phyloP scores from a whole-genome alignment of 345 rosid genomes.

The Citrus cavaleriei region DNA sequence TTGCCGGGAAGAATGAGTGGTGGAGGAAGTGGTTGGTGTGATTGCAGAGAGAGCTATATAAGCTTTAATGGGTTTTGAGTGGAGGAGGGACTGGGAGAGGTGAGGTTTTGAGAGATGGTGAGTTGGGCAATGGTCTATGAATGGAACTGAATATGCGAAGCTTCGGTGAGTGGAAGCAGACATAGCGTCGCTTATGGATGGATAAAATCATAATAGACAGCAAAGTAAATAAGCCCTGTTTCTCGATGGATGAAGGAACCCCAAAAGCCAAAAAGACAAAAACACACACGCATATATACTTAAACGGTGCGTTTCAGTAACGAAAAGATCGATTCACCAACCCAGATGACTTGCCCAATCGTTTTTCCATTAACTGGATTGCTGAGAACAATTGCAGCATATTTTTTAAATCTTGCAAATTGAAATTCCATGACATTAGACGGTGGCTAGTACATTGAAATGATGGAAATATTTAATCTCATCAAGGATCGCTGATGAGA shows the following conservation, averaged over 20 bases:
- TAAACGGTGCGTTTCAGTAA: conserved; percentile 1
- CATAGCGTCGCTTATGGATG: background rate
- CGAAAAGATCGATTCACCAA: too few relatives aligned
- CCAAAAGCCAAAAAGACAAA: background rate
- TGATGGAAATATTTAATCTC: background rate
- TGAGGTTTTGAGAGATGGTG: conserved; percentile 1
- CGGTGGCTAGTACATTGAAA: background rate
- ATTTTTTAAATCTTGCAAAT: too few relatives aligned
- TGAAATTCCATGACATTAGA: background rate
- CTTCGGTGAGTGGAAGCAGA: conserved; percentile 8
- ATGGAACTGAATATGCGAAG: background rate
- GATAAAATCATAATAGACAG: background rate
- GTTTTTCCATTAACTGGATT: too few relatives aligned
- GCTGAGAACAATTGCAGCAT: too few relatives aligned
- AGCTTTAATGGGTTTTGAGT: conserved; percentile 19
- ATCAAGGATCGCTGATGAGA: background rate
- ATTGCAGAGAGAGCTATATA: conserved; percentile 29
- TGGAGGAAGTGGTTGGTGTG: conserved; percentile 25
- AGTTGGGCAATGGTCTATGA: conserved; percentile 1
- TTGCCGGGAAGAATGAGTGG: conserved; percentile 34
- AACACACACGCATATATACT: background rate
- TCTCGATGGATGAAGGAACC: background rate
- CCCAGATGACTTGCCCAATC: too few relatives aligned
- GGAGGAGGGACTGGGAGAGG: conserved; percentile 4
- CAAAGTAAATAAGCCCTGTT: background rate